Conservation (phyloP, 2,329 filamentous ascomycete genomes). For the Colletotrichum karsti region DNA sequence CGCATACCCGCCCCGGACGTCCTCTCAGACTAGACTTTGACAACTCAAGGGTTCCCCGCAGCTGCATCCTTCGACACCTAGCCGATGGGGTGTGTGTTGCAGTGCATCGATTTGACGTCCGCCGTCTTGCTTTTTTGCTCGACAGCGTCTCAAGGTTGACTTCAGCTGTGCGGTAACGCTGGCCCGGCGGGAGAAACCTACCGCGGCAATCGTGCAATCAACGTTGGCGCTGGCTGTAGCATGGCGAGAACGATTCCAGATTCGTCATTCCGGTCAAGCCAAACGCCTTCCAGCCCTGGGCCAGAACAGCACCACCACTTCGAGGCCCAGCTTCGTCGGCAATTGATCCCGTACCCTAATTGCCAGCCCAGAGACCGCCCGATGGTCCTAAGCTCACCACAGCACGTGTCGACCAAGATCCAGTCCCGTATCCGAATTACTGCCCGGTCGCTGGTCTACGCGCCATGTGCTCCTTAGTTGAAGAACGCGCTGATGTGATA, state of each 20-base stretch:
- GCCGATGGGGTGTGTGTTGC: not conserved
- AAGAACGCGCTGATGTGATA: not conserved
- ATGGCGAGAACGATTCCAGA: not conserved
- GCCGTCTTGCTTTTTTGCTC: not conserved
- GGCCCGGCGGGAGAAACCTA: not conserved
- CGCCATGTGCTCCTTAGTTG: not conserved
- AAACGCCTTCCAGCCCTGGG: not conserved
- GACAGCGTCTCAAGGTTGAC: not conserved
- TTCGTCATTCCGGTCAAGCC: not conserved
- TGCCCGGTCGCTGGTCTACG: not conserved
- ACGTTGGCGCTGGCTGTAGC: not conserved
- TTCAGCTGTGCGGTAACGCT: not conserved
- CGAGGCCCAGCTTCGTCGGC: not conserved
- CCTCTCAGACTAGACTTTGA: not conserved
- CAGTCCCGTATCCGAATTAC: not conserved
- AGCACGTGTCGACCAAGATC: slow-evolving; percentile 5
- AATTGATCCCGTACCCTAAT: not conserved
- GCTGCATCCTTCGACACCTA: slow-evolving; percentile 1
- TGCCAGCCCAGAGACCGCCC: not conserved
- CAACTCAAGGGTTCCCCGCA: slow-evolving; percentile 24
- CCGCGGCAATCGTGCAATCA: not conserved
- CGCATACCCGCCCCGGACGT: not conserved
- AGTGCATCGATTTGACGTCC: slow-evolving; percentile 13
- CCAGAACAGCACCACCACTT: not conserved
- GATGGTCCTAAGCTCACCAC: not conserved